Evolutionary conservation across 1,284 basidiomycete genomes (phyloP).

Genomic region (Pseudozyma sp.): DNA sequence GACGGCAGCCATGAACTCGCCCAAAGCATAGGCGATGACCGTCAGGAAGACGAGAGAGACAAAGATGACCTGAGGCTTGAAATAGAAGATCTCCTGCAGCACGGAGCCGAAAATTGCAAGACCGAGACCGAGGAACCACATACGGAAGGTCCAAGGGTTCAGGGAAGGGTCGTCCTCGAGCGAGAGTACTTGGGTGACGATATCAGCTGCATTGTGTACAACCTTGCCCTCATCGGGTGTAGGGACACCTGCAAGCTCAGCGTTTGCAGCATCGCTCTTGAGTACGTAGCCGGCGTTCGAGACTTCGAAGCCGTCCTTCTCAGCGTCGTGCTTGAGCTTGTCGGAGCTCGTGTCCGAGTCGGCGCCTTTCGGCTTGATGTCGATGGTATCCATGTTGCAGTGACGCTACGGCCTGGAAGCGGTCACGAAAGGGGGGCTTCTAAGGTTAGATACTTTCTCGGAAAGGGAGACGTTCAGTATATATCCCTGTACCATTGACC

Average conservation of each 20-base stretch:
- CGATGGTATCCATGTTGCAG: slow-evolving; percentile 26
- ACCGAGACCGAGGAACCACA: slow-evolving; percentile 33
- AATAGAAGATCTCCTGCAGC: slow-evolving; percentile 37
- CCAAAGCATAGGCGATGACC: slow-evolving; percentile 29
- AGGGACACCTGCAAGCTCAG: slow-evolving; percentile 4
- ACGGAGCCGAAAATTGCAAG: slow-evolving; percentile 24
- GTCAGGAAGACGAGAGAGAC: slow-evolving; percentile 33
- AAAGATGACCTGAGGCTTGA: slow-evolving; percentile 29
- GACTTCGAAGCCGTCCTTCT: slow-evolving; percentile 25
- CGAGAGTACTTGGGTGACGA: slow-evolving; percentile 25
- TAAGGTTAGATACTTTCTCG: too few species aligned
- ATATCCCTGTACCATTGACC: too few species aligned
- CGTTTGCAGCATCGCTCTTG: slow-evolving; percentile 22
- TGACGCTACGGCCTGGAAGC: too few species aligned
- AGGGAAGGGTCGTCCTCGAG: slow-evolving; percentile 32
- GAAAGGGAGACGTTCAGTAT: too few species aligned
- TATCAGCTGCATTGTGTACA: slow-evolving; percentile 25
- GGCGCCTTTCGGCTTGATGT: slow-evolving; percentile 21
- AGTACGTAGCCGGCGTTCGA: slow-evolving; percentile 26
- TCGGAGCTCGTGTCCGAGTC: slow-evolving; percentile 32
- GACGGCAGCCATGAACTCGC: slow-evolving; percentile 27
- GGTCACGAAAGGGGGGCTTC: too few species aligned
- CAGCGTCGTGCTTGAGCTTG: slow-evolving; percentile 31
- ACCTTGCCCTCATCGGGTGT: slow-evolving; percentile 11
- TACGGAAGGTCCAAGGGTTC: slow-evolving; percentile 40